Evolutionary conservation across 2,329 filamentous ascomycete species (phyloP), one percentile per base, ranked within the genome.

Genomic region (Emmonsiellopsis sp.): DNA sequence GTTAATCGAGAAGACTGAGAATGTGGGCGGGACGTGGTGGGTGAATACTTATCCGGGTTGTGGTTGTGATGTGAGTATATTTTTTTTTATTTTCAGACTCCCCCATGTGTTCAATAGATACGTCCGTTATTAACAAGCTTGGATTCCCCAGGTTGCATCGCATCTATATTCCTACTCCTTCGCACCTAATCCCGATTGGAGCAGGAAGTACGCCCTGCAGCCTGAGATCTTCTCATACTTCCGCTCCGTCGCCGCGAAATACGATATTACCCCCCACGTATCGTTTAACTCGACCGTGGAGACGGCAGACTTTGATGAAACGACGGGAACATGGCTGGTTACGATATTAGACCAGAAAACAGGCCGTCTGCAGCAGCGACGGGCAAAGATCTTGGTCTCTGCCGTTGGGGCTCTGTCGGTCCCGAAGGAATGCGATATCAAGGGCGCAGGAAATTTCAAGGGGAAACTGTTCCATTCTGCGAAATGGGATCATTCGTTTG

Each of bases 91-190:
- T 27, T 14, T 34, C 27, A 33, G 14, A n/a, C 2, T 5, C 44
- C 44, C 10, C 17, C 3, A 3, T 33, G 2, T 14, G n/a, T 5
- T n/a, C n/a, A 27, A 27, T 11, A 9, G 44, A 31, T 13, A 10
- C 14, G 14, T 21, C 27, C 11, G 32, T 7, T 21, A 13, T 31
- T 31, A 11, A 31, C 10, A 7, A 9, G 6, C 17, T 42, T 21
- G 6, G 9, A 17, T 4, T 40, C 2, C 58, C 42, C 61, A 70
- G 59, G 58, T 71, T n/a, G 60, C 63, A 10, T 65, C 65, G 1
- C 69, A 72, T 57, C 63, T 74, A 2, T 74, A 74, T 52, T 73
- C 71, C 0, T 74, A 71, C 61, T 71, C 67, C 39, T 74, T 73
- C 59, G 70, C 67, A 14, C 59, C 66, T 9, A 74, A 74, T 32